Evolutionary conservation across 2,329 filamentous ascomycete genomes (phyloP), one percentile per base, ranked within the genome.

Genomic region (Daldinia sp.): DNA sequence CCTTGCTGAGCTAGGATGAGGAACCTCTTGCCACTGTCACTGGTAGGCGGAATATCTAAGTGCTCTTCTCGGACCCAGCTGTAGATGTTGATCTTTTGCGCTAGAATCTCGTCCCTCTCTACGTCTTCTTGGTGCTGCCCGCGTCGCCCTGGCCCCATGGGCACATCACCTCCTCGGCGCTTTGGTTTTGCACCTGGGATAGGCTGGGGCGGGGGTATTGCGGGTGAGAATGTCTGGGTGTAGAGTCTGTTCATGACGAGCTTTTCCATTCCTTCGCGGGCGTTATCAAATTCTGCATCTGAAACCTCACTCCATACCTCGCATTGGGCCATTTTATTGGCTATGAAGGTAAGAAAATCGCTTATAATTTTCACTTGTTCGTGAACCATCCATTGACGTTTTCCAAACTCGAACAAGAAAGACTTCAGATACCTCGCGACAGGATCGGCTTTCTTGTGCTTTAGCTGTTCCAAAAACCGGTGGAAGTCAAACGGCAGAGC

Each of bases 331-430:
- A 99, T 99, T 83, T 98, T 98, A 82, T 97, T 97, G 60, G 93
- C 92, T 71, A 99, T 99, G 76, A 99, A 99, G 50, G 94, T 90
- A 54, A 99, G 84, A 74, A 99, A 99, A 79, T 99, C 97, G 72
- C 93, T 90, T 68, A 99, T 97, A 70, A 99, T 98, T 82, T 99
- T 99, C 78, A 98, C 96, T 80, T 99, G 96, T 81, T 99, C 96
- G 78, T 99, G 96, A 6, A 98, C 96, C 93, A 97, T 97, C 96
- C 96, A 99, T 80, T 98, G 96, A 74, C 94, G 93, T 83, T 98
- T 99, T 39, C 90, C 93, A 81, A 99, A 99, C 79, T 99, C 97
- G 55, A 89, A 90, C 33, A 99, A 83, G 76, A 99, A 99, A 0
- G 96, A 98, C 72, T 97, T 93, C 51, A 99, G 86, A 77, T 98